These are phyloP conservation scores for Sporormia fimetaria DNA, from an alignment of 495 filamentous ascomycete genomes.

Conservation along the genomic window DNA sequence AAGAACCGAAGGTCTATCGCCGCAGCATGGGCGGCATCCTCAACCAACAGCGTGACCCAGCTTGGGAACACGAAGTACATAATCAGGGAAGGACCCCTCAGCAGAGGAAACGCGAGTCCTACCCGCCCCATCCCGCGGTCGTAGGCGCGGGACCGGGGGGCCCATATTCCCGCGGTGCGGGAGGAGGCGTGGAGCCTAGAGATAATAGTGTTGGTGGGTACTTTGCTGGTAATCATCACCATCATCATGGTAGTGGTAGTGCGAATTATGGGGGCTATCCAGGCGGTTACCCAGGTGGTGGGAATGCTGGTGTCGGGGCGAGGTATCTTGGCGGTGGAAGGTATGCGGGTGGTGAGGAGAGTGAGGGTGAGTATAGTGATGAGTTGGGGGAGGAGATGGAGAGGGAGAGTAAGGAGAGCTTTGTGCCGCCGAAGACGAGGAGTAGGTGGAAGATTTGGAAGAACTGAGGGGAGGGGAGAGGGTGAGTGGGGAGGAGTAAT, in stretches of 20 bases:
- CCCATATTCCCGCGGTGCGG: slow-evolving; percentile 6
- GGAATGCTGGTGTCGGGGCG: slow-evolving; percentile 15
- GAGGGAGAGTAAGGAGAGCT: slow-evolving; percentile 5
- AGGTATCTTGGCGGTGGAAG: slow-evolving; percentile 18
- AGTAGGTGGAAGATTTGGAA: slow-evolving; percentile 25
- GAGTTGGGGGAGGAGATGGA: neutral
- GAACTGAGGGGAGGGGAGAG: slow-evolving; percentile 1
- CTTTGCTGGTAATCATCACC: neutral
- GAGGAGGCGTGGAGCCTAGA: slow-evolving; percentile 1
- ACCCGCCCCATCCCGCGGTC: slow-evolving; percentile 20
- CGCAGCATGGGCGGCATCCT: slow-evolving; percentile 24
- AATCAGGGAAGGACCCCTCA: slow-evolving; percentile 1
- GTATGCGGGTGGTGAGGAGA: slow-evolving; percentile 20
- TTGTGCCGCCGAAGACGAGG: slow-evolving; percentile 13
- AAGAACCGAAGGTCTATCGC: slow-evolving; percentile 3
- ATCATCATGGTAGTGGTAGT: neutral
- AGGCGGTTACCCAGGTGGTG: no score
- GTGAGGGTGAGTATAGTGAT: slow-evolving; percentile 7
- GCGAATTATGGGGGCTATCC: neutral
- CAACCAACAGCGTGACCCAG: slow-evolving; percentile 10
- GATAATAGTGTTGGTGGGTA: slow-evolving; percentile 3
- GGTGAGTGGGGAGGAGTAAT: no score
- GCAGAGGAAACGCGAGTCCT: slow-evolving; percentile 15
- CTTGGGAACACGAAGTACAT: slow-evolving; percentile 19
- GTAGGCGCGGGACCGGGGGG: slow-evolving; percentile 14